A percentile compares a stretch with the other conserved stretches of the same genome.
These are phyloP conservation scores for Scedosporium boydii DNA, from an alignment of 2,329 filamentous ascomycete genomes.

Conservation along the genomic window DNA sequence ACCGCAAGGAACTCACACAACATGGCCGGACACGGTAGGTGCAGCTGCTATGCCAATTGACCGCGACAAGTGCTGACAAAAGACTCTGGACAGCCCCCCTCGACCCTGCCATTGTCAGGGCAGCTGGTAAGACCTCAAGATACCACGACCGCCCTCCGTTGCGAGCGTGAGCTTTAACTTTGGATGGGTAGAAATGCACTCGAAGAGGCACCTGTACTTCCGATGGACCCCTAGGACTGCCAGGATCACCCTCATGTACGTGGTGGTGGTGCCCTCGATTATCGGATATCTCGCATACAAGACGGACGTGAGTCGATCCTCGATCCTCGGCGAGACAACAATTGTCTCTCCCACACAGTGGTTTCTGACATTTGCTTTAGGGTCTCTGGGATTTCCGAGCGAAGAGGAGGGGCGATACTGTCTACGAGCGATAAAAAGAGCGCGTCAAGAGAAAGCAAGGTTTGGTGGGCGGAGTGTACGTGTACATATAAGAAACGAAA, in stretches of 20 bases:
- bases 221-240: slow-evolving; percentile 82
- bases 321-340: background rate
- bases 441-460: background rate
- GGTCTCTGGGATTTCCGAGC: slow-evolving; percentile 43
- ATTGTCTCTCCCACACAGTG: background rate
- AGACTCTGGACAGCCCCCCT: slow-evolving; percentile 6
- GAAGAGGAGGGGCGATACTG: slow-evolving; percentile 80
- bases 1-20: background rate
- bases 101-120: slow-evolving; percentile 11
- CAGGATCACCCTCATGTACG: slow-evolving; percentile 68
- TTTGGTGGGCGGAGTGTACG: background rate
- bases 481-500: slow-evolving; percentile 1
- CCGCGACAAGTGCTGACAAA: background rate
- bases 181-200: slow-evolving; percentile 57
- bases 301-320: slow-evolving; percentile 64
- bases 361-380: background rate
- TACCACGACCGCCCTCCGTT: background rate
- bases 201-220: slow-evolving; percentile 89
- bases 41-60: background rate
- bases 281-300: slow-evolving; percentile 65
- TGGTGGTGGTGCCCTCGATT: slow-evolving; percentile 60
- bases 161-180: background rate
- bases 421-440: slow-evolving; percentile 59
- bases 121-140: slow-evolving; percentile 7
- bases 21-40: slow-evolving; percentile 9